These are phyloP conservation scores for Elaphomyces granulatus DNA, from an alignment of 495 filamentous ascomycete genomes.

Conservation along the genomic window DNA sequence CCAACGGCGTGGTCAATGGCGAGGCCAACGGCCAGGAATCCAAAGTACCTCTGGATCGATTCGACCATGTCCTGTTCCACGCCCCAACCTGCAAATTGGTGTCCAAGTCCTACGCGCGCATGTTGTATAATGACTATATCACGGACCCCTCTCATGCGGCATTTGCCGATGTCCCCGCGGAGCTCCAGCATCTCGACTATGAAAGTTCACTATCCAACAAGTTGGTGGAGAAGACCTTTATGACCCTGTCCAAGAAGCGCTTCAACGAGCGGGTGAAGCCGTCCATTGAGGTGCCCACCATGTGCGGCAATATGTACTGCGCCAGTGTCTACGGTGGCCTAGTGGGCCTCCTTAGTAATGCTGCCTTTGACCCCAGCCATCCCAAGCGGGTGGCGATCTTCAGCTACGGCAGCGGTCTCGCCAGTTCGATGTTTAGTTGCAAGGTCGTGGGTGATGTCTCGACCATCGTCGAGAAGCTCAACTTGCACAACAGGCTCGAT, in stretches of 20 bases:
- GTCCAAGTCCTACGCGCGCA: slow-evolving; percentile 82
- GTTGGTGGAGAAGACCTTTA: slow-evolving; percentile 92
- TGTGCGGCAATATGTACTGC: slow-evolving; percentile 99
- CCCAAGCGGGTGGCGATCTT: slow-evolving; percentile 86
- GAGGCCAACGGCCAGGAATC: slow-evolving; percentile 28
- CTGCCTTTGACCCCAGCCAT: slow-evolving; percentile 52
- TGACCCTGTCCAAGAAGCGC: slow-evolving; percentile 89
- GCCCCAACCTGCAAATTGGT: slow-evolving; percentile 97
- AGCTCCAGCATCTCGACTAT: slow-evolving; percentile 76
- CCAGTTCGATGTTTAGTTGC: slow-evolving; percentile 77
- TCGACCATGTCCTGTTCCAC: slow-evolving; percentile 94
- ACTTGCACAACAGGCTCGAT: slow-evolving; percentile 65
- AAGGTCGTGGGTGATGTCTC: slow-evolving; percentile 67
- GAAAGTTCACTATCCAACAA: slow-evolving; percentile 78
- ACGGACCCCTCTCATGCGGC: slow-evolving; percentile 57
- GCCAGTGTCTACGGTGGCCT: slow-evolving; percentile 86
- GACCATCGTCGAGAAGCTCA: slow-evolving; percentile 59
- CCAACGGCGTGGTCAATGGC: slow-evolving; percentile 34
- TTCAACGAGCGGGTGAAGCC: slow-evolving; percentile 82
- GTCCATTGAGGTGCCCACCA: slow-evolving; percentile 70
- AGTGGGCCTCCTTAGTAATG: slow-evolving; percentile 57
- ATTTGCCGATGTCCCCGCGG: slow-evolving; percentile 76
- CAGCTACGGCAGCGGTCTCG: slow-evolving; percentile 89
- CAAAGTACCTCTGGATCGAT: slow-evolving; percentile 71
- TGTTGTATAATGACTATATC: slow-evolving; percentile 95